Percentiles rank a stretch among this genome's conserved stretches.
Conservation (phyloP, 2,329 filamentous ascomycete genomes). For the Aspergillus floridensis region DNA sequence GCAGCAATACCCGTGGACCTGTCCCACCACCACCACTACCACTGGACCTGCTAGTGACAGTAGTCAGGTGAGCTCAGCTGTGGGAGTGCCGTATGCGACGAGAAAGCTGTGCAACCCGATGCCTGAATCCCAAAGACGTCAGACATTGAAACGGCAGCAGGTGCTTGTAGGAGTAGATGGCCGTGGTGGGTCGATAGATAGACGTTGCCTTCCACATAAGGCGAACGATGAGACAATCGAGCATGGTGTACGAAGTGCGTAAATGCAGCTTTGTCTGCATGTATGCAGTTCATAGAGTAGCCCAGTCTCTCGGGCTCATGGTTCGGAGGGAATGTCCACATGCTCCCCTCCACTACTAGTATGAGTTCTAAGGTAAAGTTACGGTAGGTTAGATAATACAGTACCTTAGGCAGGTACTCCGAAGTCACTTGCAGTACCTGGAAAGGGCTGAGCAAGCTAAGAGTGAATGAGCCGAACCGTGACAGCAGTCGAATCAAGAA, state of each 20-base stretch:
- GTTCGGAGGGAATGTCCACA: not conserved
- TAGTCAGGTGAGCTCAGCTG: constrained; percentile 2
- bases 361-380: no score
- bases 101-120: not conserved
- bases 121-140: not conserved
- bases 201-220: not conserved
- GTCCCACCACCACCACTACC: not conserved
- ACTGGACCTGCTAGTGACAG: not conserved
- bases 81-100: not conserved
- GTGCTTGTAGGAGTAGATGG: not conserved
- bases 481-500: not conserved
- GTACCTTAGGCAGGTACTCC: no score
- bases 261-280: not conserved
- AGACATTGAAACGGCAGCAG: not conserved
- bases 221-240: not conserved
- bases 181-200: not conserved
- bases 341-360: not conserved
- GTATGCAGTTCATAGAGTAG: not conserved
- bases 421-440: not conserved
- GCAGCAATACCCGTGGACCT: not conserved
- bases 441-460: not conserved
- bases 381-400: no score
- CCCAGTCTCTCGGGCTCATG: not conserved
- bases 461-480: not conserved
- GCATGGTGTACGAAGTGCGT: not conserved